Conservation (phyloP, 495 filamentous ascomycete species). For the Chaetomium tenue region DNA sequence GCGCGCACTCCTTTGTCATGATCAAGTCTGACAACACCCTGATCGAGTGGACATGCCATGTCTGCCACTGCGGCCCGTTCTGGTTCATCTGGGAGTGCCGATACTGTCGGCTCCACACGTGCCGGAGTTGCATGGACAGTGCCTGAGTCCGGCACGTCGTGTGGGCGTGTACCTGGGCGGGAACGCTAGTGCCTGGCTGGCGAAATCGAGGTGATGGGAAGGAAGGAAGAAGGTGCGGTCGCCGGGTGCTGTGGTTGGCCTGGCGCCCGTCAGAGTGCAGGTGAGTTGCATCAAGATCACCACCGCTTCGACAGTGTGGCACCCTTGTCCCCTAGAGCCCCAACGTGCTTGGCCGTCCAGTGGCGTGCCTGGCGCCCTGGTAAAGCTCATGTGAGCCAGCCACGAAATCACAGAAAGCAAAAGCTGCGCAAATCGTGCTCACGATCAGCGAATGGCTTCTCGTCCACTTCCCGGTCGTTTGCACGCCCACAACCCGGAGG, state of each 20-base stretch:
- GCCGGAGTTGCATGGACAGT: conserved; percentile 62
- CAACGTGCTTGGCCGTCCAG: conserved; percentile 12
- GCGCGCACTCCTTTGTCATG: conserved; percentile 69
- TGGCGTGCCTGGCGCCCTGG: conserved; percentile 9
- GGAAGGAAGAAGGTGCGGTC: not conserved
- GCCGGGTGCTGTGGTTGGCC: not conserved
- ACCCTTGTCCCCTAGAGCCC: not conserved
- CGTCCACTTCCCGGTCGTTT: not conserved
- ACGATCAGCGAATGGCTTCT: not conserved
- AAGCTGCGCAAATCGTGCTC: not conserved
- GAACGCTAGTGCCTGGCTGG: conserved; percentile 17
- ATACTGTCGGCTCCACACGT: conserved; percentile 75
- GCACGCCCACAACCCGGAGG: not conserved
- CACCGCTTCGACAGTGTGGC: not conserved
- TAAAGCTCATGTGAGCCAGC: conserved; percentile 16
- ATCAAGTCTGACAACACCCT: conserved; percentile 74
- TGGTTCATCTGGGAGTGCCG: conserved; percentile 81
- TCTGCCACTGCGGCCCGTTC: conserved; percentile 75
- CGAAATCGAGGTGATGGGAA: not conserved
- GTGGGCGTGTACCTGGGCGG: conserved; percentile 13
- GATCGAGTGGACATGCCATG: conserved; percentile 73
- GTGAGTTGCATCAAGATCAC: conserved; percentile 28
- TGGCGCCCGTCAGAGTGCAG: conserved; percentile 7
- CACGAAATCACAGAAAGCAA: conserved; percentile 1
- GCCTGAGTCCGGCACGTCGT: conserved; percentile 29